Evolutionary conservation across 2,329 filamentous ascomycete genomes (phyloP), one percentile per base, ranked within the genome.

Genomic region (Thelonectria blattea): DNA sequence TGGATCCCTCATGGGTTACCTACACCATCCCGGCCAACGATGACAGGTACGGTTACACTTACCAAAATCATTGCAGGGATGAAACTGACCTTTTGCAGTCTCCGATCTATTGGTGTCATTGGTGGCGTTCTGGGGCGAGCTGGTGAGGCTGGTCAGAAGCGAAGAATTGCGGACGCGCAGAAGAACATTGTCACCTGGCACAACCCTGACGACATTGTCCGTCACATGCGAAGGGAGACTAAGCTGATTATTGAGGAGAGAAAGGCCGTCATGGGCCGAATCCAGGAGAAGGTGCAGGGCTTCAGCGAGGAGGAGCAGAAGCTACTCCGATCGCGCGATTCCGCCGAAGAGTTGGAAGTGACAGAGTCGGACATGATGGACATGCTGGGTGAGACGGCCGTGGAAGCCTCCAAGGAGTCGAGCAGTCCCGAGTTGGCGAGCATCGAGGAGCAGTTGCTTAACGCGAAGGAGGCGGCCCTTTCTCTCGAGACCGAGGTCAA

Each of bases 1-100:
- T 88, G 2, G 91, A 98, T 76, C 92, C 95, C 1, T 92, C 92
- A 0, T 94, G 91, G 87, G 93, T 98, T 52, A 98, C 95, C 4
- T 99, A 99, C 74, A 91, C 91, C 14, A 97, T 99, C 68, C 95
- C 95, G 2, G 92, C 92, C 52, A 99, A 99, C 75, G 95, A 99
- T 73, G 95, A 99, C 82, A 93, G 89, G 90, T 92, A 75, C 72
- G 82, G 5, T 14, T 7, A 30, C n/a, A 2, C 8, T 14, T n/a
- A 3, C 24, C 37, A 7, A 42, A 22, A 30, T 4, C 27, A 27
- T 47, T 10, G 9, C 15, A 17, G 3, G 27, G 34, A 30, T 27
- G 10, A 24, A 55, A 45, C 73, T 79, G 67, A 76, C 57, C 32
- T 27, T 11, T 1, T 37, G 1, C 52, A 96, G 93, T 85, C 78